Base-by-base conservation (phyloP, 2,329 filamentous ascomycete species). In the Massarina eburnea region DNA sequence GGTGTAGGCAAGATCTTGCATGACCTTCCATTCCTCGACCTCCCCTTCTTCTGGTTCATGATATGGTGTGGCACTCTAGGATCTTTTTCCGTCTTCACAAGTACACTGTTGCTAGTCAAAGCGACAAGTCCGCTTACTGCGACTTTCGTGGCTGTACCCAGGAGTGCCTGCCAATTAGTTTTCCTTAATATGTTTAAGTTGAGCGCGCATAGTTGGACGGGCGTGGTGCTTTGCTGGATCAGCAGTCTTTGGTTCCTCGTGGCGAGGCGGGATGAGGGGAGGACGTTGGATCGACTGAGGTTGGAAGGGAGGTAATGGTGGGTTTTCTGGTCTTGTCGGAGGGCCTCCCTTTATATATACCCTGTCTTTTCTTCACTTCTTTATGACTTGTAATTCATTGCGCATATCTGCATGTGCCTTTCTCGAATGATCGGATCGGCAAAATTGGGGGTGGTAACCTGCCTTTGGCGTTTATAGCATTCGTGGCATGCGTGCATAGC, bases 21-120 rank as follows among this genome's bases (percentile, higher is more conserved):
- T 15, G 80, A 80, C 48, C 78, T 78, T 44, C 79, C 79, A 43
- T 76, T 79, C 61, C 70, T 80, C 9, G 78, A 80, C 46, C 75
- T 80, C 1, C 76, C 76, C 2, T 81, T 76, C 59, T 79, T 80
- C 64, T 80, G 78, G 78, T 64, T 80, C 33, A 75, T 80, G 71
- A 73, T 76, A 30, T 54, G 74, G 3, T 76, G 76, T 44, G 76
- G 75, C 2, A 75, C 75, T 2, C 58, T 77, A 6, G 75, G 74
- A 3, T 72, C 68, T 0, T 78, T 73, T 62, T 71, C 75, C 4
- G 73, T 79, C 4, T 79, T 80, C 48, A 69, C 68, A 2, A 64
- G 70, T n/a, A 76, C 73, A 2, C 62, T 80, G 39, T 60, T 79
- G 14, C 62, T 80, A 27, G 72, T 76, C 15, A 73, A 77, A 49